Evolutionary conservation across 2,329 filamentous ascomycete species (phyloP).

Genomic region (Lasiodiplodia sp.): DNA sequence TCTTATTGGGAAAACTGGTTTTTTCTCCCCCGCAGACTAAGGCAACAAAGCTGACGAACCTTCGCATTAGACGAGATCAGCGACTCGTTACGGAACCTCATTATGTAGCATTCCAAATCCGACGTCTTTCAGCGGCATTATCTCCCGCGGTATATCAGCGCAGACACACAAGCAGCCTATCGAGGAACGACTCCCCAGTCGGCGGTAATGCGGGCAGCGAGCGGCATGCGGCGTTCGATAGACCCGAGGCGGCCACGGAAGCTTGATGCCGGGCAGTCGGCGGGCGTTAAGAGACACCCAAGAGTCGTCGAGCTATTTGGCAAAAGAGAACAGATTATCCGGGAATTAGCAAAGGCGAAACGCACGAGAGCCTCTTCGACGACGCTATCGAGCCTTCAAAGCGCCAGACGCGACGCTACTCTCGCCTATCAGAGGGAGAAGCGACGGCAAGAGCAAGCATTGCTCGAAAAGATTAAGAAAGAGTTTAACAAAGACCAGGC

Average conservation of each 20-base stretch:
- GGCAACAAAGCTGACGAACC: not conserved
- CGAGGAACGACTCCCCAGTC: not conserved
- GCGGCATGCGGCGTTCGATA: not conserved
- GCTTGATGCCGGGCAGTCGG: not conserved
- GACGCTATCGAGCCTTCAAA: not conserved
- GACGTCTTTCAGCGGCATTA: too few relatives aligned
- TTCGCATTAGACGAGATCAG: not conserved
- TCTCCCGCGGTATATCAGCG: too few relatives aligned
- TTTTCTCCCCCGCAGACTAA: not conserved
- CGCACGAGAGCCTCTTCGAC: not conserved
- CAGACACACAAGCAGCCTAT: constrained; percentile 12
- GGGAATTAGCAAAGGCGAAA: not conserved
- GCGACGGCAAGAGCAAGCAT: not conserved
- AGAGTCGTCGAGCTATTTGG: not conserved
- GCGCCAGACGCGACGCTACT: not conserved
- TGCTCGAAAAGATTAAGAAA: not conserved
- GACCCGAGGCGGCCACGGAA: not conserved
- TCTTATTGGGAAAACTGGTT: too few relatives aligned
- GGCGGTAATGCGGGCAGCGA: constrained; percentile 13
- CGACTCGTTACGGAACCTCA: constrained; percentile 5
- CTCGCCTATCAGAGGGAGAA: not conserved
- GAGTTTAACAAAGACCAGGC: not conserved
- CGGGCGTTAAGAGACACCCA: not conserved
- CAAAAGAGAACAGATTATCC: not conserved
- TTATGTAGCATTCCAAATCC: not conserved